phyloP scores from a whole-genome alignment of 495 filamentous ascomycete genomes.

The Penicillium lagena region DNA sequence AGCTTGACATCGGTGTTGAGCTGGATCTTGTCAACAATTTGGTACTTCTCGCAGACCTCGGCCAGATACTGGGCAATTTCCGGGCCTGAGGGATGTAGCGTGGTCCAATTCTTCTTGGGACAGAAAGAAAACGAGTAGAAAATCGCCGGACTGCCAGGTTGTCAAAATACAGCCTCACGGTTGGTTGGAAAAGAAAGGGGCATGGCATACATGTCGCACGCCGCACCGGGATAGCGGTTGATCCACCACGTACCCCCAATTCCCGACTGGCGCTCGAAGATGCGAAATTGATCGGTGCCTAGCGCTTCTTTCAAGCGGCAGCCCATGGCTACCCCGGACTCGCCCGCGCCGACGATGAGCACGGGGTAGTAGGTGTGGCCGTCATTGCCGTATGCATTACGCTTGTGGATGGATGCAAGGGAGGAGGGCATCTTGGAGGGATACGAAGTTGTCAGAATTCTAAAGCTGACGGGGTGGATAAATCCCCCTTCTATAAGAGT shows the following conservation, averaged over 20 bases:
- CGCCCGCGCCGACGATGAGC: conserved; percentile 54
- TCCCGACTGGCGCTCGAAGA: conserved; percentile 56
- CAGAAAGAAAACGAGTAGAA: conserved; percentile 62
- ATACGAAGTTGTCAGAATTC: not conserved
- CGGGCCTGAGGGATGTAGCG: conserved; percentile 43
- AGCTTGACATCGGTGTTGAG: conserved; percentile 49
- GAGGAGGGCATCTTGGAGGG: conserved; percentile 17
- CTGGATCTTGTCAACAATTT: conserved; percentile 54
- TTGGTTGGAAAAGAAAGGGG: too few species aligned
- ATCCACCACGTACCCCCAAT: conserved; percentile 66
- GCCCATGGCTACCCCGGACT: conserved; percentile 61
- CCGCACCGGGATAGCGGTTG: conserved; percentile 61
- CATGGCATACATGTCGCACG: conserved; percentile 38
- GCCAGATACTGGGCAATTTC: conserved; percentile 58
- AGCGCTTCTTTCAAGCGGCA: conserved; percentile 54
- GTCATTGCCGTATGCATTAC: conserved; percentile 40
- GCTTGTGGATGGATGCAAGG: conserved; percentile 32
- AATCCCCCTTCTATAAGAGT: too few species aligned
- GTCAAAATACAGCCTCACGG: too few species aligned
- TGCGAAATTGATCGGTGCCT: conserved; percentile 54
- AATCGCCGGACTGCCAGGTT: conserved; percentile 36
- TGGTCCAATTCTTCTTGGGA: conserved; percentile 52
- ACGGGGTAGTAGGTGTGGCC: conserved; percentile 53
- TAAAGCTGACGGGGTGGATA: too few species aligned
- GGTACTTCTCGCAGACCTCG: conserved; percentile 49